phyloP scores from a whole-genome alignment of 192 early-diverging fungal genomes.

The Coemansia guatemalensis region DNA sequence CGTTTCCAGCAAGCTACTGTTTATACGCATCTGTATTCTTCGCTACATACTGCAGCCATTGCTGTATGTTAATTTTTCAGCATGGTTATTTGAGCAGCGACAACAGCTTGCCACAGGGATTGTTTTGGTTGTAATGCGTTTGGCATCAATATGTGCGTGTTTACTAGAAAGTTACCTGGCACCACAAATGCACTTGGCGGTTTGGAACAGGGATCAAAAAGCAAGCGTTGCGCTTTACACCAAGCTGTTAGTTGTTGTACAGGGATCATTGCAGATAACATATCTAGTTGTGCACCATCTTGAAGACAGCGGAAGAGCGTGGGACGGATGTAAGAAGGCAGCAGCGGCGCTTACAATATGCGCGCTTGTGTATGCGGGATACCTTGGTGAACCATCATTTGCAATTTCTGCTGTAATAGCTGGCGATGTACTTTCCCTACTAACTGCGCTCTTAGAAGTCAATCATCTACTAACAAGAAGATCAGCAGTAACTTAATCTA shows the following conservation, averaged over 20 bases:
- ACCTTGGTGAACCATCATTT: neutral
- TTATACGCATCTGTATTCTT: slow-evolving; percentile 19
- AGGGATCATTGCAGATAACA: neutral
- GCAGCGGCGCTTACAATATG: neutral
- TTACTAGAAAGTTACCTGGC: neutral
- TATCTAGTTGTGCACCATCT: neutral
- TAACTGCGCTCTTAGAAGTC: neutral
- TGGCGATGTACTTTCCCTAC: neutral
- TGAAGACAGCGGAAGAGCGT: neutral
- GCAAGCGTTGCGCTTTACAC: neutral
- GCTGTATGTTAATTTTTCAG: neutral
- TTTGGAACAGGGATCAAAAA: slow-evolving; percentile 4
- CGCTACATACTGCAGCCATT: slow-evolving; percentile 29
- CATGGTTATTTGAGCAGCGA: neutral
- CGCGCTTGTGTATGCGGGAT: neutral
- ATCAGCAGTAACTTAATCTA: too few relatives aligned
- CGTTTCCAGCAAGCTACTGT: slow-evolving; percentile 26
- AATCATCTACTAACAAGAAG: neutral
- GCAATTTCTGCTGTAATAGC: neutral
- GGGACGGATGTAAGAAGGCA: neutral
- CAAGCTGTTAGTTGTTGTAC: slow-evolving; percentile 1
- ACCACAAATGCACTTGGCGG: neutral
- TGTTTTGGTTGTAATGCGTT: neutral
- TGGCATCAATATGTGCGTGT: slow-evolving; percentile 1
- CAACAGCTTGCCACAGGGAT: slow-evolving; percentile 3